Conservation (phyloP, 495 filamentous ascomycete genomes). For the Aspergillus egyptiacus region DNA sequence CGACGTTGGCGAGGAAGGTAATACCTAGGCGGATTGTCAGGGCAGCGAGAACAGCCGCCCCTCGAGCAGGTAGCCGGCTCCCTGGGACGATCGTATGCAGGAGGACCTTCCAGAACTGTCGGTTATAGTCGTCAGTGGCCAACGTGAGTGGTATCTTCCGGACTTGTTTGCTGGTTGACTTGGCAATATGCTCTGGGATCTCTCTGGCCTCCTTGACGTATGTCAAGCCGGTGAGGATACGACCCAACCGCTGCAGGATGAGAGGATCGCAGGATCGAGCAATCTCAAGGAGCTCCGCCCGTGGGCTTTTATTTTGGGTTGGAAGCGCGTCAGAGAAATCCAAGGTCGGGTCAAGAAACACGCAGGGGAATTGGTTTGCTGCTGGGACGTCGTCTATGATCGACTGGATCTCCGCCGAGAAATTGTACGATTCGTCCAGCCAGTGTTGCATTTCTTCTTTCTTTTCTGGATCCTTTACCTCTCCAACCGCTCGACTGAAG, state of each 20-base stretch:
- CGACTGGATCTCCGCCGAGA: conserved; percentile 30
- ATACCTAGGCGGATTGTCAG: conserved; percentile 40
- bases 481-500: conserved; percentile 31
- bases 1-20: conserved; percentile 28
- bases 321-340: conserved; percentile 14
- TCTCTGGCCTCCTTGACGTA: conserved; percentile 32
- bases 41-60: conserved; percentile 40
- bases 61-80: conserved; percentile 35
- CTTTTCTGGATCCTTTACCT: conserved; percentile 20
- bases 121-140: conserved; percentile 20
- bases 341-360: conserved; percentile 42
- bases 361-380: conserved; percentile 43
- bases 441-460: conserved; percentile 35
- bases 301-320: conserved; percentile 23
- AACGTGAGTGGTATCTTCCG: conserved; percentile 36
- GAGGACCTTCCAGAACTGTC: conserved; percentile 39
- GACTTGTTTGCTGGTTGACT: conserved; percentile 17
- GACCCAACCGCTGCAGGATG: conserved; percentile 35
- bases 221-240: conserved; percentile 37
- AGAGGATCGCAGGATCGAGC: conserved; percentile 38
- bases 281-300: conserved; percentile 43
- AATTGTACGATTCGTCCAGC: conserved; percentile 45
- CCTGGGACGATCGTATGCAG: conserved; percentile 40
- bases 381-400: conserved; percentile 40
- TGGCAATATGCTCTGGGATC: conserved; percentile 35